Percentiles rank a stretch among this genome's conserved stretches.
These are phyloP conservation scores for Phalaenopsis equestris DNA, from an alignment of 106 monocot genomes.

Conservation along the genomic window DNA sequence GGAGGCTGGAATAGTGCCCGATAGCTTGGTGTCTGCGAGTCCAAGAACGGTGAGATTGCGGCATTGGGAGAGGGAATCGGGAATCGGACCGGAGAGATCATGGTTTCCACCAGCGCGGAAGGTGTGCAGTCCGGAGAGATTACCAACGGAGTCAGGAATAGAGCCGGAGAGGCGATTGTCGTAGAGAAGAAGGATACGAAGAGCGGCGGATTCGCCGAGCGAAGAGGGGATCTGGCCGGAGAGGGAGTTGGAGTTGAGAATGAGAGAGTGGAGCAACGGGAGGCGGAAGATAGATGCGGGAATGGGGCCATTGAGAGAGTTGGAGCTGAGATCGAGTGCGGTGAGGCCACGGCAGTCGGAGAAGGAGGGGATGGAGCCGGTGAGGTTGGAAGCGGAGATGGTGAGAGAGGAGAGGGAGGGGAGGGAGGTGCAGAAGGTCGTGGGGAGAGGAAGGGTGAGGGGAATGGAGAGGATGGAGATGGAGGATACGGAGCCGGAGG, in stretches of 20 bases:
- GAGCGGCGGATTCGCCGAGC: slow-evolving; percentile 17
- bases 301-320: slow-evolving; percentile 47
- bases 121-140: slow-evolving; percentile 42
- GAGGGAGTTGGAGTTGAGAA: slow-evolving; percentile 68
- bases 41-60: slow-evolving; percentile 59
- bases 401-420: slow-evolving; percentile 8
- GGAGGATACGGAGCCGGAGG: slow-evolving; percentile 6
- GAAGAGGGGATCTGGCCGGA: slow-evolving; percentile 42
- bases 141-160: slow-evolving; percentile 49
- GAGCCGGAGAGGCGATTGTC: slow-evolving; percentile 73
- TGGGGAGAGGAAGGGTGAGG: slow-evolving; percentile 7
- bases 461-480: not conserved
- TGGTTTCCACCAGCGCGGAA: slow-evolving; percentile 78
- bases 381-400: slow-evolving; percentile 23
- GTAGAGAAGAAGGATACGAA: slow-evolving; percentile 51
- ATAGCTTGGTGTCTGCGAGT: slow-evolving; percentile 76
- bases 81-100: slow-evolving; percentile 62
- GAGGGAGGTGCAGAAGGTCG: slow-evolving; percentile 1
- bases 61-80: slow-evolving; percentile 49
- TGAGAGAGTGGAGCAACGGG: slow-evolving; percentile 16
- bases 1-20: slow-evolving; percentile 59
- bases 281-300: slow-evolving; percentile 35
- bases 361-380: slow-evolving; percentile 42
- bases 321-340: slow-evolving; percentile 52
- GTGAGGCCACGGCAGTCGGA: slow-evolving; percentile 28